Conservation (phyloP, 352 stramenopile genomes). For the Globisporangium nunn region DNA sequence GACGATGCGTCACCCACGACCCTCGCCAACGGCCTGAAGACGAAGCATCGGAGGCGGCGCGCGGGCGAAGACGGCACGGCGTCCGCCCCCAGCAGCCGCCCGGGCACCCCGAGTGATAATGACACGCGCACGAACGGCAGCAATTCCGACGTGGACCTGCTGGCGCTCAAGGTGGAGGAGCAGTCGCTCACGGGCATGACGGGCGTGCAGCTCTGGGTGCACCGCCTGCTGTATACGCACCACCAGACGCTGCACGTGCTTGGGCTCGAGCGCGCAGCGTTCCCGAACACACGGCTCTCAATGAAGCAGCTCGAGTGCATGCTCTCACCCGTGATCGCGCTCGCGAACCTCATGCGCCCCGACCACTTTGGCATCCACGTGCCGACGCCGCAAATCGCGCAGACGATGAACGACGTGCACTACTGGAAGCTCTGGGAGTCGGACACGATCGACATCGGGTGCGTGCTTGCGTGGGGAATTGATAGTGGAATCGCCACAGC, state of each 20-base stretch:
- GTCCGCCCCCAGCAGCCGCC: conserved; percentile 2
- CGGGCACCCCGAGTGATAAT: conserved; percentile 7
- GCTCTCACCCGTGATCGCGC: conserved; percentile 46
- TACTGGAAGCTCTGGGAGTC: conserved; percentile 86
- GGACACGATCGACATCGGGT: conserved; percentile 78
- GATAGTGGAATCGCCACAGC: too few relatives aligned
- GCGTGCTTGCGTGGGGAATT: conserved; percentile 1
- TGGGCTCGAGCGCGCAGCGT: conserved; percentile 35
- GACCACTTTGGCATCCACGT: conserved; percentile 71
- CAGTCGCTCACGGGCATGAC: conserved; percentile 49
- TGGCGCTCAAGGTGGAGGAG: conserved; percentile 28
- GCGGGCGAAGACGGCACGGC: conserved; percentile 4
- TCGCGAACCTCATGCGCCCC: conserved; percentile 47
- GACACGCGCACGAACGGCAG: neutral
- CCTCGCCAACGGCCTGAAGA: neutral
- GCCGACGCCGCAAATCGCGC: conserved; percentile 52
- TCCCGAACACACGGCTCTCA: conserved; percentile 66
- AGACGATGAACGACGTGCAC: conserved; percentile 71
- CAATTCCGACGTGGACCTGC: conserved; percentile 15
- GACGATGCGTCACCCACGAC: conserved; percentile 5
- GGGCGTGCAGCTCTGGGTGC: conserved; percentile 62
- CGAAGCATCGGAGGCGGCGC: conserved; percentile 6
- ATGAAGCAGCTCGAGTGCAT: conserved; percentile 67
- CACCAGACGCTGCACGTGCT: conserved; percentile 47
- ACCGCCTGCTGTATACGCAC: conserved; percentile 60